Conservation (phyloP, 305 asterid species). For the Plantago coronopus region DNA sequence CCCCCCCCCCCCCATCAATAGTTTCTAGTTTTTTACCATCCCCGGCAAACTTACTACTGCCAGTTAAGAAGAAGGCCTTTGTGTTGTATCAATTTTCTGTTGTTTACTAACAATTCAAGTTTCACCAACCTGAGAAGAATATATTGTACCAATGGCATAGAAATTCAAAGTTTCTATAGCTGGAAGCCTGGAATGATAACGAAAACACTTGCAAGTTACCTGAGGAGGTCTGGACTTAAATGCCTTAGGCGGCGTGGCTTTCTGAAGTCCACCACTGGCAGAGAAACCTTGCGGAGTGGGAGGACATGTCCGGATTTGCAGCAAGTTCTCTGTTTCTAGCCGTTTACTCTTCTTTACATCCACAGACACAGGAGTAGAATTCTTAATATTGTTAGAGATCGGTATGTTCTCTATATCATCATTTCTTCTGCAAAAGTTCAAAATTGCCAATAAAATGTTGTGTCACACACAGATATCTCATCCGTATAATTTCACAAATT, state of each 20-base stretch:
- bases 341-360: slow-evolving; percentile 48
- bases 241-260: slow-evolving; percentile 40
- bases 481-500: no score
- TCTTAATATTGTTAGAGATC: slow-evolving; percentile 5
- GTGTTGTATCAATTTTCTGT: no score
- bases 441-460: neutral
- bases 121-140: neutral
- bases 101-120: no score
- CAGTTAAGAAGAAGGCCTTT: no score
- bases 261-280: slow-evolving; percentile 34
- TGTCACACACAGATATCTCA: no score
- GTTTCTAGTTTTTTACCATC: no score
- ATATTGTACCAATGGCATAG: neutral
- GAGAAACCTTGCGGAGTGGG: slow-evolving; percentile 97
- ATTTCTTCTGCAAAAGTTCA: slow-evolving; percentile 45
- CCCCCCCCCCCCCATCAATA: no score
- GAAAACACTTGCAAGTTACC: slow-evolving; percentile 29
- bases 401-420: slow-evolving; percentile 84
- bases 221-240: slow-evolving; percentile 41
- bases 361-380: slow-evolving; percentile 40
- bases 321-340: slow-evolving; percentile 31
- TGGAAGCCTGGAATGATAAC: neutral
- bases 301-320: slow-evolving; percentile 71
- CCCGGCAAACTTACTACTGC: no score
- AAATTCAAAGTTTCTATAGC: neutral